Percentiles rank a stretch among this genome's conserved stretches.
These are phyloP conservation scores for Fragosphaeria purpurea DNA, from an alignment of 2,329 filamentous ascomycete species.

Conservation along the genomic window DNA sequence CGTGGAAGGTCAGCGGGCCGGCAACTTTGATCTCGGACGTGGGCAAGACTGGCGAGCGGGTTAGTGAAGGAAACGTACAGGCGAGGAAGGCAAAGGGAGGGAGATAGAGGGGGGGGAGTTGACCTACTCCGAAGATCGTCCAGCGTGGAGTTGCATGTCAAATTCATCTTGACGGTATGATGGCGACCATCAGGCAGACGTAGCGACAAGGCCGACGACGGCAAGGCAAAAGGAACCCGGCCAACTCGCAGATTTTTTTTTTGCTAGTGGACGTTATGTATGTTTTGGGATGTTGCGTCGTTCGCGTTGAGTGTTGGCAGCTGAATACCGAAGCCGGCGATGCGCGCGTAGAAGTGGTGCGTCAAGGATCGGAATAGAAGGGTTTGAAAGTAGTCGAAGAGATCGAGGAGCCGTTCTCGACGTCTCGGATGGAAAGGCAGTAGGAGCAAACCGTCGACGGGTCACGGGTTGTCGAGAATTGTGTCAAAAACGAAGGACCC, in stretches of 20 bases:
- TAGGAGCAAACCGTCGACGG: too few species aligned
- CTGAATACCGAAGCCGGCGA: too few species aligned
- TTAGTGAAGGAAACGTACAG: constrained; percentile 6
- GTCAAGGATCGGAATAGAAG: too few species aligned
- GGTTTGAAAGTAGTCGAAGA: too few species aligned
- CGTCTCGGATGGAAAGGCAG: too few species aligned
- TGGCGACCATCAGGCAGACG: constrained; percentile 1
- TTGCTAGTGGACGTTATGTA: too few species aligned
- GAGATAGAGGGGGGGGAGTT: neutral
- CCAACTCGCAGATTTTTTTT: neutral
- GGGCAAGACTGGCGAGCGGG: constrained; percentile 25
- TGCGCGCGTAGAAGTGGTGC: too few species aligned
- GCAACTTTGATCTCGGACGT: constrained; percentile 37
- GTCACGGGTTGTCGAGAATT: too few species aligned
- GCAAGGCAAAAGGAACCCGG: neutral
- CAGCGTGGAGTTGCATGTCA: constrained; percentile 33
- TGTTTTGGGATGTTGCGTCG: too few species aligned
- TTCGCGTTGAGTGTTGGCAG: too few species aligned
- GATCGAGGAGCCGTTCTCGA: too few species aligned
- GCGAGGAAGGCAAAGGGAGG: neutral
- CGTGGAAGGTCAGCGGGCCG: constrained; percentile 43
- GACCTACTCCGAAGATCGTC: constrained; percentile 33
- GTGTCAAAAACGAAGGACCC: neutral
- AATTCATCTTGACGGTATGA: constrained; percentile 20
- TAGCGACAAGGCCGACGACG: neutral